Percentiles rank a stretch among this genome's conserved stretches.
phyloP scores from a whole-genome alignment of 2,329 filamentous ascomycete species.

The Eurotiales sp. region DNA sequence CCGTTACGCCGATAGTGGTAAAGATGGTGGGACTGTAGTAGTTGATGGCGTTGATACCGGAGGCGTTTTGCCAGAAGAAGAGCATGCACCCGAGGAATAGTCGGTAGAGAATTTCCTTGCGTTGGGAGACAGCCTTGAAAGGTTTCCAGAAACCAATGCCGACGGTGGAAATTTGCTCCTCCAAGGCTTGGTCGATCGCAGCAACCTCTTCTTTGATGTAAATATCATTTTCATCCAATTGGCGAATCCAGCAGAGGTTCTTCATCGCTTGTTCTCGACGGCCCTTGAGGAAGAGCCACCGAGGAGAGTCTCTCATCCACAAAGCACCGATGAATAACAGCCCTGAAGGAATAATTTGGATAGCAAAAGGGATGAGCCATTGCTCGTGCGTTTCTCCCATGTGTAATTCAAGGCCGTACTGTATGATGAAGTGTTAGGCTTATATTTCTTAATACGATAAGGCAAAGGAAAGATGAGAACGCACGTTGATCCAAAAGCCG shows the following conservation, averaged over 20 bases:
- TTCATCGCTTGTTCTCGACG: constrained; percentile 44
- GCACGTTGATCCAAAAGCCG: constrained; percentile 51
- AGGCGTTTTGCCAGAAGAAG: constrained; percentile 44
- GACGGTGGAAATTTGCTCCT: constrained; percentile 41
- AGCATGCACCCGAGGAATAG: constrained; percentile 50
- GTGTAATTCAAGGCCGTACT: constrained; percentile 38
- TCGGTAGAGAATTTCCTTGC: not conserved
- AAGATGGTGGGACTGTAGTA: constrained; percentile 58
- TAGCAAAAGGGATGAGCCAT: constrained; percentile 55
- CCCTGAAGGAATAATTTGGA: constrained; percentile 48
- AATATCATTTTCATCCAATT: constrained; percentile 37
- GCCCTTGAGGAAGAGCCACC: constrained; percentile 48
- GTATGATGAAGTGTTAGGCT: not conserved
- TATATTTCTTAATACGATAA: constrained; percentile 14
- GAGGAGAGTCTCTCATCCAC: constrained; percentile 46
- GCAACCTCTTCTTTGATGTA: constrained; percentile 54
- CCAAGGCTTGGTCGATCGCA: constrained; percentile 48
- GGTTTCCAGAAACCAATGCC: constrained; percentile 45
- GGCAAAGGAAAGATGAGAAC: constrained; percentile 15
- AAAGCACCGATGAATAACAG: constrained; percentile 48
- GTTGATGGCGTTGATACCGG: constrained; percentile 10
- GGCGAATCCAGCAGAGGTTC: constrained; percentile 51
- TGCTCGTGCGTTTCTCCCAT: constrained; percentile 34
- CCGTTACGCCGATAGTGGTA: constrained; percentile 59
- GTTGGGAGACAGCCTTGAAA: constrained; percentile 26